A percentile compares a stretch with the other conserved stretches of the same genome.
phyloP scores from a whole-genome alignment of 768 basidiomycete species.

The Lactarius tabidus region DNA sequence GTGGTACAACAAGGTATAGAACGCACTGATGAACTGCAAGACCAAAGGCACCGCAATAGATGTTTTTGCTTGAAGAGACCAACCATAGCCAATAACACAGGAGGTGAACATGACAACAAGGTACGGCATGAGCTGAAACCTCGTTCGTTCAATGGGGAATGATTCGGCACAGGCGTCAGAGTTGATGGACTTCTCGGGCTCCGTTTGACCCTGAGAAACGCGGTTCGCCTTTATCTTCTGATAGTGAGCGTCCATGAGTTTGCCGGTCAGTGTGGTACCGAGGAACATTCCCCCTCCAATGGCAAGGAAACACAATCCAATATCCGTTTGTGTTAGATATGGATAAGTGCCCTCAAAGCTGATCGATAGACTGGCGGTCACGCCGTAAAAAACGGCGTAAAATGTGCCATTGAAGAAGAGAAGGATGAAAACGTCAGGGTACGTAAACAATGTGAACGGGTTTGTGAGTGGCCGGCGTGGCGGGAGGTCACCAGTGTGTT shows the following conservation, averaged over 20 bases:
- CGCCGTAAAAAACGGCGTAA: slow-evolving; percentile 56
- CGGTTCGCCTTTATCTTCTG: slow-evolving; percentile 35
- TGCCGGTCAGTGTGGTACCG: slow-evolving; percentile 57
- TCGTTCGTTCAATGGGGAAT: slow-evolving; percentile 61
- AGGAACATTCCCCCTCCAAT: slow-evolving; percentile 68
- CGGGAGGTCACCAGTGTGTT: slow-evolving; percentile 13
- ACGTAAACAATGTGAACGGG: slow-evolving; percentile 51
- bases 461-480: slow-evolving; percentile 43
- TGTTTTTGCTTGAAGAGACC: slow-evolving; percentile 49
- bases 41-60: slow-evolving; percentile 52
- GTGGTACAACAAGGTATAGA: neutral
- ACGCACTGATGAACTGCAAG: slow-evolving; percentile 40
- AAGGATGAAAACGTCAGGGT: slow-evolving; percentile 54
- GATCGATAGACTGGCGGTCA: slow-evolving; percentile 57
- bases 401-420: slow-evolving; percentile 50
- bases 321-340: slow-evolving; percentile 53
- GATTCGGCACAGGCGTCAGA: slow-evolving; percentile 30
- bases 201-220: slow-evolving; percentile 20
- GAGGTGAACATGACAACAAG: slow-evolving; percentile 39
- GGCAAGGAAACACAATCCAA: slow-evolving; percentile 76
- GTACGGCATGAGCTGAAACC: slow-evolving; percentile 45
- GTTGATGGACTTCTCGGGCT: slow-evolving; percentile 28
- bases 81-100: slow-evolving; percentile 53
- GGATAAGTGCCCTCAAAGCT: slow-evolving; percentile 58
- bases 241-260: slow-evolving; percentile 65